Evolutionary conservation across 768 basidiomycete species (phyloP).

Genomic region (Cytidiella melzeri): DNA sequence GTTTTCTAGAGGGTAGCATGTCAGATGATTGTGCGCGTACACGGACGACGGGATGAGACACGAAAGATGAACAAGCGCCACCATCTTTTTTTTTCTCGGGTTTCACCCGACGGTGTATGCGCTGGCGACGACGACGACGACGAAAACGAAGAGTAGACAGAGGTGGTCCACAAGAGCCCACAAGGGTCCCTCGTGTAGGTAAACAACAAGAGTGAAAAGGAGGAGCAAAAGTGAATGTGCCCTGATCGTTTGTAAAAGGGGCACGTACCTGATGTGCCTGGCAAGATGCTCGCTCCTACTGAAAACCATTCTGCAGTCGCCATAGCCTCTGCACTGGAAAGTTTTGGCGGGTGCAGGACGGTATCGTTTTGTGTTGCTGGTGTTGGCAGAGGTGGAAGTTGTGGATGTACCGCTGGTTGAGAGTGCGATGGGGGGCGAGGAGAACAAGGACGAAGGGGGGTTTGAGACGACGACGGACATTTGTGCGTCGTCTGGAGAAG

Average conservation of each 20-base stretch:
- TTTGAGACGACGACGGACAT: constrained; percentile 25
- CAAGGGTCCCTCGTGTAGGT: not conserved
- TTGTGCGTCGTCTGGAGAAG: constrained; percentile 5
- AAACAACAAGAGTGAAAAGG: too few species aligned
- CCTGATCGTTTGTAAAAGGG: constrained; percentile 13
- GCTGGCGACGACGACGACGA: too few species aligned
- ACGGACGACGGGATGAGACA: not conserved
- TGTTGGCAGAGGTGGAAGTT: constrained; percentile 2
- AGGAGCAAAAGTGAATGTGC: constrained; percentile 3
- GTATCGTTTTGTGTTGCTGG: constrained; percentile 48
- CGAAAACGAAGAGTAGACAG: not conserved
- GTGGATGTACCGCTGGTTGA: constrained; percentile 10
- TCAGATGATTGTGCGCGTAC: not conserved
- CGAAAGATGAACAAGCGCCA: not conserved
- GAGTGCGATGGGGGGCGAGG: too few species aligned
- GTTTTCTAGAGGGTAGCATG: constrained; percentile 57
- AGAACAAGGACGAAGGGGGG: constrained; percentile 11
- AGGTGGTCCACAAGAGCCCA: not conserved
- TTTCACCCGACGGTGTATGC: not conserved
- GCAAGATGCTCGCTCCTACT: constrained; percentile 93
- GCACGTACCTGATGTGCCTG: constrained; percentile 82
- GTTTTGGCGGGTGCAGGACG: constrained; percentile 86
- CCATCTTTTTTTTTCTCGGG: not conserved
- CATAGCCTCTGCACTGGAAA: constrained; percentile 92
- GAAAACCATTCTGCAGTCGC: constrained; percentile 96